Evolutionary conservation across 2,329 filamentous ascomycete species (phyloP).

Genomic region (Arthroderma uncinatum): DNA sequence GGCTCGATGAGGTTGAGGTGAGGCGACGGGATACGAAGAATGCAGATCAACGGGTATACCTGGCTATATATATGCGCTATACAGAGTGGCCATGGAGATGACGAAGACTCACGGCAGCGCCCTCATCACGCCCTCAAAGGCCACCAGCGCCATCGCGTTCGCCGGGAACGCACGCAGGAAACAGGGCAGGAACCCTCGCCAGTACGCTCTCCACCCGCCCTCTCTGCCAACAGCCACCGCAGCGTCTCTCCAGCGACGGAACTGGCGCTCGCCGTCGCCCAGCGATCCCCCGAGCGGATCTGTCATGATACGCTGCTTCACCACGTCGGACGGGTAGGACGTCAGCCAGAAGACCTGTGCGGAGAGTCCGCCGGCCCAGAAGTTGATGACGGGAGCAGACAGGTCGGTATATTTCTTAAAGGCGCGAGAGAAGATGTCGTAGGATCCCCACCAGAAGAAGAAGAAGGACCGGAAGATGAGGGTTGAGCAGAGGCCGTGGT

Average conservation of each 20-base stretch:
- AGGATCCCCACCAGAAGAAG: slow-evolving; percentile 97
- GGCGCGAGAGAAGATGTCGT: slow-evolving; percentile 66
- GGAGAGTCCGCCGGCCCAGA: slow-evolving; percentile 89
- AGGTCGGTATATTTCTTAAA: slow-evolving; percentile 58
- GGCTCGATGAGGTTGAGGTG: too few species aligned
- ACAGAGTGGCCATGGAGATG: too few species aligned
- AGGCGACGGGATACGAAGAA: background rate
- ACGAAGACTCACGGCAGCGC: slow-evolving; percentile 25
- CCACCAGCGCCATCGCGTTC: slow-evolving; percentile 85
- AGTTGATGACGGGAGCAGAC: slow-evolving; percentile 73
- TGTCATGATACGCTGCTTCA: slow-evolving; percentile 97
- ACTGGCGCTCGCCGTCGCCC: slow-evolving; percentile 56
- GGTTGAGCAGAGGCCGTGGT: slow-evolving; percentile 74
- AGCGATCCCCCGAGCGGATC: slow-evolving; percentile 67
- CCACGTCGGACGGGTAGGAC: slow-evolving; percentile 81
- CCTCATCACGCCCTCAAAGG: slow-evolving; percentile 87
- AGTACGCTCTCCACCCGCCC: slow-evolving; percentile 68
- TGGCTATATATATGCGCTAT: background rate
- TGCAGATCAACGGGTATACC: background rate
- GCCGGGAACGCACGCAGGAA: slow-evolving; percentile 90
- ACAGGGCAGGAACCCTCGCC: slow-evolving; percentile 86
- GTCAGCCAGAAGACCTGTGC: slow-evolving; percentile 93
- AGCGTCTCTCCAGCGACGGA: slow-evolving; percentile 67
- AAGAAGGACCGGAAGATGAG: slow-evolving; percentile 86
- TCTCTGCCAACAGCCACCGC: slow-evolving; percentile 66